phyloP scores from a whole-genome alignment of 345 rosid species.

The Clarkia xantiana region DNA sequence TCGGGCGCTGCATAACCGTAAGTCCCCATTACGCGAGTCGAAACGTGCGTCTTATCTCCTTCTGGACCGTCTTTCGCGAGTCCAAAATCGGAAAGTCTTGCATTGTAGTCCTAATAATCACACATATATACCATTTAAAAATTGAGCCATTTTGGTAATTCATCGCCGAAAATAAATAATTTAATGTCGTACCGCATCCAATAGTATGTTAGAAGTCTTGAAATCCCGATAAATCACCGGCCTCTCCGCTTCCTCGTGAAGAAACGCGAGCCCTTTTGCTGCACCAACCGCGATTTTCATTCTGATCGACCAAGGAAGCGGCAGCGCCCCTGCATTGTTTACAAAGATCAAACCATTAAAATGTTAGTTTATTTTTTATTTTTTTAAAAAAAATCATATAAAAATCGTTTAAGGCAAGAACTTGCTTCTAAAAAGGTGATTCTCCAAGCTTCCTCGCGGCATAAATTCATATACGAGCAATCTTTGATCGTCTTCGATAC shows the following conservation, averaged over 20 bases:
- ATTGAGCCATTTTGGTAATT: no score
- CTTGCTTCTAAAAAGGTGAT: slow-evolving; percentile 67
- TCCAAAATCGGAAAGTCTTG: slow-evolving; percentile 33
- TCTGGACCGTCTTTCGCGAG: slow-evolving; percentile 35
- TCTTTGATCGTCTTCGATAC: slow-evolving; percentile 71
- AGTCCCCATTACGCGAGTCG: slow-evolving; percentile 35
- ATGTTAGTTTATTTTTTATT: no score
- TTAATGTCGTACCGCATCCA: slow-evolving; percentile 19
- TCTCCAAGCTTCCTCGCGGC: slow-evolving; percentile 81
- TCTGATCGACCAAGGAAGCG: slow-evolving; percentile 21
- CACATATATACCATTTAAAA: no score
- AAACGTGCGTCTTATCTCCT: slow-evolving; percentile 28
- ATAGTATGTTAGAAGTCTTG: slow-evolving; percentile 27
- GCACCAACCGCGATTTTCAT: slow-evolving; percentile 33
- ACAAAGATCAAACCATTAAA: no score
- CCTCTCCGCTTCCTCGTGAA: slow-evolving; percentile 28
- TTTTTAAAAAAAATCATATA: no score
- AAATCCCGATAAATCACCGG: slow-evolving; percentile 31
- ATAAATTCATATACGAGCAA: slow-evolving; percentile 64
- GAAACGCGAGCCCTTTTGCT: slow-evolving; percentile 29
- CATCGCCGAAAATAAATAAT: not conserved
- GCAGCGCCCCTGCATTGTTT: no score
- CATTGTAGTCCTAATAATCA: slow-evolving; percentile 20
- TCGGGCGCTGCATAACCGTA: slow-evolving; percentile 34
- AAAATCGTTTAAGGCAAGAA: no score